These are phyloP conservation scores for Lignosus rhinocerotis DNA, from an alignment of 1,284 basidiomycete species.

Conservation along the genomic window DNA sequence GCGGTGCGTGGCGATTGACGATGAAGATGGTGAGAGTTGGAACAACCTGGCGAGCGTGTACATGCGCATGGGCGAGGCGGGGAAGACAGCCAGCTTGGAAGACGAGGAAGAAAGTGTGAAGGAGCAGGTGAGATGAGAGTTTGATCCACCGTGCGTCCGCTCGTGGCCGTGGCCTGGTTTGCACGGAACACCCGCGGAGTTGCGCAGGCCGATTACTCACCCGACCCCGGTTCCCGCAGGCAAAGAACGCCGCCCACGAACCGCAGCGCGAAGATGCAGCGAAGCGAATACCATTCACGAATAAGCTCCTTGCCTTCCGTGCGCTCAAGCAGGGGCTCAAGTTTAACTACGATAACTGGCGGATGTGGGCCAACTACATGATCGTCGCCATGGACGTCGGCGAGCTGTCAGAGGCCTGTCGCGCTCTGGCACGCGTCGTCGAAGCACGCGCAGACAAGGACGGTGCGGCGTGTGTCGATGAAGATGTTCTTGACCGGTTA, in stretches of 20 bases:
- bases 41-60: constrained; percentile 97
- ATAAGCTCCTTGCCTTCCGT: constrained; percentile 91
- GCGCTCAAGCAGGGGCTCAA: constrained; percentile 91
- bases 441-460: constrained; percentile 75
- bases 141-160: not conserved
- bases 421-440: constrained; percentile 82
- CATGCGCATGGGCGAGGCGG: constrained; percentile 68
- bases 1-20: constrained; percentile 87
- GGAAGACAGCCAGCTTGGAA: constrained; percentile 23
- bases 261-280: constrained; percentile 20
- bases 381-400: constrained; percentile 92
- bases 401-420: constrained; percentile 85
- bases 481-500: constrained; percentile 85
- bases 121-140: not conserved
- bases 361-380: constrained; percentile 99
- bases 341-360: constrained; percentile 89
- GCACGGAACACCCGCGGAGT: constrained; percentile 10
- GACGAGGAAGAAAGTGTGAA: constrained; percentile 24
- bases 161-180: not conserved
- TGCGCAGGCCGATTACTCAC: constrained; percentile 1
- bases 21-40: constrained; percentile 98
- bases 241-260: constrained; percentile 12
- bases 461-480: constrained; percentile 70
- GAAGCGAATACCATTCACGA: constrained; percentile 52
- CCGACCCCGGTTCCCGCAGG: constrained; percentile 5